These are phyloP conservation scores for Bolboschoenus planiculmis DNA, from an alignment of 176 grass and related monocot genomes.

Conservation along the genomic window DNA sequence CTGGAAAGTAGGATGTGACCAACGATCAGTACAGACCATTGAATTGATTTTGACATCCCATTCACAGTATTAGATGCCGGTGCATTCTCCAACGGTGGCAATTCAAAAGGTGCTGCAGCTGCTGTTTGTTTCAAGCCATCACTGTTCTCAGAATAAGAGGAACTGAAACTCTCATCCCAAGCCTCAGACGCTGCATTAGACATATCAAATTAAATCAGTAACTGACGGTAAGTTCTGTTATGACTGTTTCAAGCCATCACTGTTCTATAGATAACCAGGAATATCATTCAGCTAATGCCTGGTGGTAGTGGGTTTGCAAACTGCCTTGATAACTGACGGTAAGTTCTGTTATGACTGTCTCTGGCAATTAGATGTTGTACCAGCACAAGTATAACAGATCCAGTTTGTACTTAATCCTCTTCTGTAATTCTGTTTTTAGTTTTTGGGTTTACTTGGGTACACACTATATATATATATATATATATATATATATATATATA, in stretches of 20 bases:
- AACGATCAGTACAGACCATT: not conserved
- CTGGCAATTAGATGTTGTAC: not conserved
- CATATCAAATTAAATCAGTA: not conserved
- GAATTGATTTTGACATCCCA: not conserved
- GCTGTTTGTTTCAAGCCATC: conserved; percentile 17
- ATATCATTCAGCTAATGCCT: no score
- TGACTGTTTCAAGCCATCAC: no score
- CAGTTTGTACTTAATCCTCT: not conserved
- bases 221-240: no score
- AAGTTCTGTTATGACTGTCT: not conserved
- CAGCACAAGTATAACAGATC: not conserved
- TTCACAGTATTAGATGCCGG: not conserved
- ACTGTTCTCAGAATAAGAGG: conserved; percentile 22
- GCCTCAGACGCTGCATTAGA: conserved; percentile 41
- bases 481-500: no score
- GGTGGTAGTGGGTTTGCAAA: not conserved
- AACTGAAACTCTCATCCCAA: conserved; percentile 37
- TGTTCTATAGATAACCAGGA: no score
- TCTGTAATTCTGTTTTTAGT: no score
- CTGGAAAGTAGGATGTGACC: not conserved
- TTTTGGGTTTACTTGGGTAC: not conserved
- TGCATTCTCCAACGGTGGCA: conserved; percentile 4
- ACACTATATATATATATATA: no score
- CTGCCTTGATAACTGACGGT: not conserved
- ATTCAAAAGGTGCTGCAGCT: conserved; percentile 9